Evolutionary conservation across 345 rosid genomes (phyloP).

Genomic region (Laguncularia racemosa): DNA sequence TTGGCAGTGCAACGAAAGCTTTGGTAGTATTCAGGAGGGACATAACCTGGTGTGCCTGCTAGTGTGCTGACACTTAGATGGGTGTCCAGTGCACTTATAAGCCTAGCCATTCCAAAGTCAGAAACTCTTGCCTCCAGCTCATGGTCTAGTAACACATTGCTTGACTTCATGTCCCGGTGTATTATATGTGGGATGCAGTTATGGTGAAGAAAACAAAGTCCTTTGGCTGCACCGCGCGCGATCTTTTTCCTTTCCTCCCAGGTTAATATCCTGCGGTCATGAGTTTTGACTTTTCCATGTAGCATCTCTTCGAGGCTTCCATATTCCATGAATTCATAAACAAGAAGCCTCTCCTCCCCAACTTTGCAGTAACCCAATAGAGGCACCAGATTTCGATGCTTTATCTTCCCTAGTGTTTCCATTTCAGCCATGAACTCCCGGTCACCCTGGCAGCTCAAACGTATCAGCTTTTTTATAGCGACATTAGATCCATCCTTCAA

Average conservation of each 20-base stretch:
- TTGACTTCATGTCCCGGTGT: conserved; percentile 93
- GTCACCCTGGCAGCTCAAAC: conserved; percentile 92
- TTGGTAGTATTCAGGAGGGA: conserved; percentile 93
- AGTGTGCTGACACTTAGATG: conserved; percentile 94
- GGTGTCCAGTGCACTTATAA: conserved; percentile 91
- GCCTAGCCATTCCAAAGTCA: conserved; percentile 96
- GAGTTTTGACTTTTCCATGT: conserved; percentile 56
- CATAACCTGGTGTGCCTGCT: conserved; percentile 96
- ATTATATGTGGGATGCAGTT: conserved; percentile 96
- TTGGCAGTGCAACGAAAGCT: conserved; percentile 92
- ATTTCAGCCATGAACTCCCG: conserved; percentile 97
- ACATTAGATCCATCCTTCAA: conserved; percentile 88
- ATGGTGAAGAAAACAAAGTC: conserved; percentile 90
- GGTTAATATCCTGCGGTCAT: conserved; percentile 40
- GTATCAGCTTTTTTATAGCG: conserved; percentile 87
- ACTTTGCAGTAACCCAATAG: conserved; percentile 81
- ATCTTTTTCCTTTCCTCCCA: conserved; percentile 93
- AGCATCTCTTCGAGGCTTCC: conserved; percentile 95
- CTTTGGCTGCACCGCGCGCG: conserved; percentile 89
- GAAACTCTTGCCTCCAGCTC: conserved; percentile 96
- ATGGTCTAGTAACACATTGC: conserved; percentile 83
- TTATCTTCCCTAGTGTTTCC: conserved; percentile 95
- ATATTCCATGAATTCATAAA: conserved; percentile 83
- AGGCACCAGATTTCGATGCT: conserved; percentile 90
- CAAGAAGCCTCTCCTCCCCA: conserved; percentile 91